phyloP scores from a whole-genome alignment of 768 basidiomycete species.

The Russula sp. region DNA sequence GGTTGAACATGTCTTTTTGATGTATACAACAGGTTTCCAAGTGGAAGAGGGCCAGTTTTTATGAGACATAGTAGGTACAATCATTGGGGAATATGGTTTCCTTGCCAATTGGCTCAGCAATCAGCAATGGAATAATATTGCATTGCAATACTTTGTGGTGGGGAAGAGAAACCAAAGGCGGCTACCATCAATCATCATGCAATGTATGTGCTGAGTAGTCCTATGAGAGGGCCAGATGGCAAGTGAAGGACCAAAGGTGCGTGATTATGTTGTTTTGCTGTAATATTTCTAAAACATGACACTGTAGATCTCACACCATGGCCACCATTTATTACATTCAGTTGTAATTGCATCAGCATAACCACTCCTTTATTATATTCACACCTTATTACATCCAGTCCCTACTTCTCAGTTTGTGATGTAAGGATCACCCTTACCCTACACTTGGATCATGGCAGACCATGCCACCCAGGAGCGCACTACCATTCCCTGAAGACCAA shows the following conservation, averaged over 20 bases:
- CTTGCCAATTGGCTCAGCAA: neutral
- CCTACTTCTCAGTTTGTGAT: too few relatives aligned
- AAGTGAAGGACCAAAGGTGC: neutral
- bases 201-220: neutral
- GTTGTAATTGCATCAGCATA: too few relatives aligned
- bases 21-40: neutral
- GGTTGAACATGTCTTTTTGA: neutral
- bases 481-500: too few relatives aligned
- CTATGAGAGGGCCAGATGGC: neutral
- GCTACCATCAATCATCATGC: neutral
- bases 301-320: too few relatives aligned
- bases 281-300: neutral
- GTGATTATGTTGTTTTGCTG: neutral
- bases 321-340: too few relatives aligned
- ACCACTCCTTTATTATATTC: too few relatives aligned
- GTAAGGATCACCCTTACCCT: too few relatives aligned
- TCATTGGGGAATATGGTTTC: neutral
- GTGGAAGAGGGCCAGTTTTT: neutral
- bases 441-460: too few relatives aligned
- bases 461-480: too few relatives aligned
- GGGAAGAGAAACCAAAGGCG: neutral
- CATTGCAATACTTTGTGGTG: neutral
- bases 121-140: neutral
- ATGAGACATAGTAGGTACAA: neutral
- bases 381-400: too few relatives aligned